Conservation (phyloP, 768 basidiomycete genomes). For the Strobilomyces confusus region DNA sequence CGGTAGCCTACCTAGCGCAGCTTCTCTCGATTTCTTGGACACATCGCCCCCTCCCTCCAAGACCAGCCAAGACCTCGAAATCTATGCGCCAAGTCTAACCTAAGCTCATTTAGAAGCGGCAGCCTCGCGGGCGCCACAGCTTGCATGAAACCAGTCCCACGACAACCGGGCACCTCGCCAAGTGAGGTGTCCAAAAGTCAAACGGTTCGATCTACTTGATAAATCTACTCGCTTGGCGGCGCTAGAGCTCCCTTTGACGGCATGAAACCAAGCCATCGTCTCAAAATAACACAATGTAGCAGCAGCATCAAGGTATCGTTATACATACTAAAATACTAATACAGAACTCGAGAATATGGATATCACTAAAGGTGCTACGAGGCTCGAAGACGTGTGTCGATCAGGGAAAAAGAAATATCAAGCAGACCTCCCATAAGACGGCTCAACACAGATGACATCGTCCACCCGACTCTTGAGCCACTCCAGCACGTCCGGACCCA, state of each 20-base stretch:
- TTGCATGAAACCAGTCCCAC: not conserved
- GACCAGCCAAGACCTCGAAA: no score
- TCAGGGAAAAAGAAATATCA: constrained; percentile 4
- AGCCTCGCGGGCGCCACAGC: not conserved
- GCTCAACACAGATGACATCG: constrained; percentile 60
- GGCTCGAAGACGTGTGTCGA: not conserved
- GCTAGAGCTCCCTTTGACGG: constrained; percentile 8
- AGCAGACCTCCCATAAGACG: constrained; percentile 42
- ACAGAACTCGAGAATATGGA: constrained; percentile 11
- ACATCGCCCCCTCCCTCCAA: not conserved
- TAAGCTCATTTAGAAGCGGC: not conserved
- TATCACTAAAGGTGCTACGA: constrained; percentile 1
- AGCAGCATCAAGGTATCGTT: not conserved
- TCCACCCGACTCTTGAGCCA: constrained; percentile 64
- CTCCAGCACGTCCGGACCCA: constrained; percentile 65
- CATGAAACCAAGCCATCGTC: not conserved
- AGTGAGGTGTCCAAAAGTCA: constrained; percentile 10
- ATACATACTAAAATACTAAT: constrained; percentile 19
- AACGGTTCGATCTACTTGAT: constrained; percentile 7
- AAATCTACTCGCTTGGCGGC: constrained; percentile 6
- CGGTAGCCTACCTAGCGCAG: not conserved
- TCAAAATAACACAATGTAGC: not conserved
- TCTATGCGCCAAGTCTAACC: not conserved
- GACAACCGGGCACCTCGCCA: not conserved
- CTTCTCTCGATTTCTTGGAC: not conserved